Conservation (phyloP, 2,329 filamentous ascomycete species). For the Microascus cirrosus region DNA sequence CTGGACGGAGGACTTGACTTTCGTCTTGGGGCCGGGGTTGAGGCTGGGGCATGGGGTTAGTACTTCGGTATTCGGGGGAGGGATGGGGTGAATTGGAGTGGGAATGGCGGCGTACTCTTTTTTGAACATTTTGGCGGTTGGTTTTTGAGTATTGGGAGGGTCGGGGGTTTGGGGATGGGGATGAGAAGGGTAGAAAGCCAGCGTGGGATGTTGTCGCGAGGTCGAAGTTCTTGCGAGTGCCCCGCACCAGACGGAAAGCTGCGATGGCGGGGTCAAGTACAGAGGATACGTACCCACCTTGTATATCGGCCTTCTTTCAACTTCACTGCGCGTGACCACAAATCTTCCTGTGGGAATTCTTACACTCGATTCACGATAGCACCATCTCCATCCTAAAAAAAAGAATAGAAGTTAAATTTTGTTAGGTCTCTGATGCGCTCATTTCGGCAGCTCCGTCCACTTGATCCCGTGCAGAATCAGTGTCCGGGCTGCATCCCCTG, state of each 20-base stretch:
- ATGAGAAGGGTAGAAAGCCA: background rate
- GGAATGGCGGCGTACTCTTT: slow-evolving; percentile 69
- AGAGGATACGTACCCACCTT: background rate
- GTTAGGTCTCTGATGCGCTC: too few species aligned
- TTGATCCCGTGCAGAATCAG: too few species aligned
- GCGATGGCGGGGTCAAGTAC: background rate
- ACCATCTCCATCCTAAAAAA: too few species aligned
- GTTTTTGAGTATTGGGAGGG: background rate
- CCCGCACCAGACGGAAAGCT: background rate
- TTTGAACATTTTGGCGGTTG: slow-evolving; percentile 63
- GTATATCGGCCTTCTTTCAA: background rate
- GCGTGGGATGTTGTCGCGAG: background rate
- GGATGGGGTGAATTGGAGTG: background rate
- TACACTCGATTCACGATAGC: too few species aligned
- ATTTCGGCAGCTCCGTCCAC: too few species aligned
- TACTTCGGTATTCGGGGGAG: background rate
- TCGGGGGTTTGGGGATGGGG: background rate
- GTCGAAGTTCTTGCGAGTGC: background rate
- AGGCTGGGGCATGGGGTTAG: slow-evolving; percentile 38
- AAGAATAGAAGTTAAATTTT: too few species aligned
- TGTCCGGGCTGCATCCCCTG: too few species aligned
- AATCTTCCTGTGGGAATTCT: too few species aligned
- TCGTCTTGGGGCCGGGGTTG: slow-evolving; percentile 70
- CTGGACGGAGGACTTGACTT: slow-evolving; percentile 95
- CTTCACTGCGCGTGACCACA: too few species aligned